These are phyloP conservation scores for Debaryomycetaceae sp. DNA, from an alignment of 1,139 yeast genomes.

Conservation along the genomic window DNA sequence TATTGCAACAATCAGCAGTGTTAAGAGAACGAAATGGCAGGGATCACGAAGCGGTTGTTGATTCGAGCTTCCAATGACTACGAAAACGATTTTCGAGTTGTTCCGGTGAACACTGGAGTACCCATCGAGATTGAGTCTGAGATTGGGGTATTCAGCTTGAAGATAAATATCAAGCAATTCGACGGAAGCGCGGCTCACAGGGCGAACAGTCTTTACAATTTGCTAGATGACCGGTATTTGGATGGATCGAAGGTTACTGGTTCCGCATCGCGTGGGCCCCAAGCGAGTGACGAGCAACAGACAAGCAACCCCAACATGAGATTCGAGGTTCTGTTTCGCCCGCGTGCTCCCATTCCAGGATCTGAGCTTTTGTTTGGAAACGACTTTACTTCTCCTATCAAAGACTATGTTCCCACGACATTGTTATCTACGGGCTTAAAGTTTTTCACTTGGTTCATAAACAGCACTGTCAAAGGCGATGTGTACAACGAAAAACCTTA, in stretches of 20 bases:
- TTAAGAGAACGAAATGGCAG: no score
- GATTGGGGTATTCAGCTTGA: conserved; percentile 37
- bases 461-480: conserved; percentile 64
- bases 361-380: conserved; percentile 61
- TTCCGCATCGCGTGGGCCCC: conserved; percentile 4
- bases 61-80: conserved; percentile 34
- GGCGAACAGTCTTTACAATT: conserved; percentile 31
- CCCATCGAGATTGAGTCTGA: conserved; percentile 35
- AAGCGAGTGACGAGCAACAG: not conserved
- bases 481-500: conserved; percentile 58
- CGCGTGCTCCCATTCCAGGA: conserved; percentile 45
- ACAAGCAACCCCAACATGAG: conserved; percentile 23
- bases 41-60: conserved; percentile 25
- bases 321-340: conserved; percentile 35
- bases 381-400: conserved; percentile 60
- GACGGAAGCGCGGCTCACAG: conserved; percentile 43
- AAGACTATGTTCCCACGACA: conserved; percentile 55
- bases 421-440: conserved; percentile 48
- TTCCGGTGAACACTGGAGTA: conserved; percentile 44
- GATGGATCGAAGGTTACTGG: conserved; percentile 20
- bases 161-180: conserved; percentile 42
- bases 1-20: no score
- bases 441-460: conserved; percentile 56
- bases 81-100: conserved; percentile 25
- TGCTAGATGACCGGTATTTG: conserved; percentile 27